Evolutionary conservation across 495 filamentous ascomycete species (phyloP), one percentile per base, ranked within the genome.

Genomic region (Articulospora tetracladia): DNA sequence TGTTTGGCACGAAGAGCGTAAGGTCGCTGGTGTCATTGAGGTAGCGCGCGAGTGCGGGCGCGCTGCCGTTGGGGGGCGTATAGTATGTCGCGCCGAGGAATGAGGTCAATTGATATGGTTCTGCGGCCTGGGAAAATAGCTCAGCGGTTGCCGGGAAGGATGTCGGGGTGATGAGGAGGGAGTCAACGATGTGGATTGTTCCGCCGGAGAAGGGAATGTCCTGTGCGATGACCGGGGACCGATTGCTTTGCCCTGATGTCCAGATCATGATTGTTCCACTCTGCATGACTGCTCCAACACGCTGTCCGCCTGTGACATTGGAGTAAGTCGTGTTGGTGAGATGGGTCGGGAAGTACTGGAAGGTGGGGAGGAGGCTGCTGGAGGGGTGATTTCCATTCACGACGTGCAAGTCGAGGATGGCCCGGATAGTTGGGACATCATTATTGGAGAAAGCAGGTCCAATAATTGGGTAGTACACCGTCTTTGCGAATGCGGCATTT

Each of bases 1-100:
- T 86, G 57, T 63, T 76, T 27, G 76, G 68, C 81, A 75, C 85
- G 65, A 91, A 89, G 41, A 89, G 76, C 32, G 87, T 91, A 44
- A 89, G 24, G 59, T 86, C 77, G 23, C 60, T 53, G 0, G 69
- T 59, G 3, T 34, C 48, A 59, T 79, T 71, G 19, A 50, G 47
- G 11, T 25, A 27, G 10, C 25, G 19, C n/a, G 71, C 72, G 2
- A 87, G 66, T 12, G 74, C 67, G 13, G 79, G 73, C 1, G 63
- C 62, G 22, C 61, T 72, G 7, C 39, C 39, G 12, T 50, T 50
- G 22, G 47, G 20, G 3, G 20, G 20, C n/a, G 47, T 25, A 22
- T 50, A 50, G 25, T 63, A 72, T 10, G 87, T 60, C 13, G 87
- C 86, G 15, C 82, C 83, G 20, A 72, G 72, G 17, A 79, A 65